A percentile compares a stretch with the other conserved stretches of the same genome.
Conservation (phyloP, 257 asterid genomes). For the Solanum megistacrolobum region DNA sequence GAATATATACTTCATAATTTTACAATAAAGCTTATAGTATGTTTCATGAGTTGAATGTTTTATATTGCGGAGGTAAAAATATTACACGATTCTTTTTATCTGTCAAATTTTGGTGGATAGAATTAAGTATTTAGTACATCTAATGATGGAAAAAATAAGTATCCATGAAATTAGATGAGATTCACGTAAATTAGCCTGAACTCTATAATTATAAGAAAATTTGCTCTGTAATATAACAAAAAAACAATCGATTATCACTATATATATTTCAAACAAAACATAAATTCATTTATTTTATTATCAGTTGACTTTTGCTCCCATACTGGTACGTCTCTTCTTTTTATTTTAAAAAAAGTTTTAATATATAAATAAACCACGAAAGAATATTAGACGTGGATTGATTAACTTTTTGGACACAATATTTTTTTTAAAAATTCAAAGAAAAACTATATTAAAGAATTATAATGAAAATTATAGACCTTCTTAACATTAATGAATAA, state of each 20-base stretch:
- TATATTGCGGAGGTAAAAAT: rapidly evolving
- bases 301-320: not conserved
- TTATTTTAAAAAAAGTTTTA: not conserved
- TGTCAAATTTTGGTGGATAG: not conserved
- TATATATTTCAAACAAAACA: not conserved
- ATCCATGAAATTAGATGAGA: not conserved
- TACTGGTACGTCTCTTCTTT: not conserved
- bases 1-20: not conserved
- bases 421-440: not conserved
- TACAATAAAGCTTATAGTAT: not conserved
- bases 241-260: not conserved
- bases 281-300: not conserved
- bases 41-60: not conserved
- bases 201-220: not conserved
- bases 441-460: not conserved
- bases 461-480: not conserved
- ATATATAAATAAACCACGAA: not conserved
- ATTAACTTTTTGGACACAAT: not conserved
- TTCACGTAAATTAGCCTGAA: rapidly evolving
- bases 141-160: not conserved
- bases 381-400: not conserved
- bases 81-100: not conserved
- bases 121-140: not conserved
- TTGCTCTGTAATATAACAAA: not conserved
- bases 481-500: not conserved